A percentile compares a stretch with the other conserved stretches of the same genome.
Evolutionary conservation across 2,329 filamentous ascomycete genomes (phyloP).

Genomic region (Magnaporthiopsis poae): DNA sequence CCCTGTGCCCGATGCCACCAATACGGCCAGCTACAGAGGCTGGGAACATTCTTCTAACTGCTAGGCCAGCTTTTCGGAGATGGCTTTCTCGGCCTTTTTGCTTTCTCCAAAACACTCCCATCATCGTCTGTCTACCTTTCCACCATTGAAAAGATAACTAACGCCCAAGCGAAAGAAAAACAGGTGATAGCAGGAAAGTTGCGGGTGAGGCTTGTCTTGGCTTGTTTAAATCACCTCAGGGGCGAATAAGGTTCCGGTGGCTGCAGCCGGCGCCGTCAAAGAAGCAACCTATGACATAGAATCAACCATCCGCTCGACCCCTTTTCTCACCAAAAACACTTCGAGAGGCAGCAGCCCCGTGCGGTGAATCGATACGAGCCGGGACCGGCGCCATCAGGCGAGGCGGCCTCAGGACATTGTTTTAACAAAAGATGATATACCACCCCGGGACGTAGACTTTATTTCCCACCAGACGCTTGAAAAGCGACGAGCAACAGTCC

Average conservation of each 20-base stretch:
- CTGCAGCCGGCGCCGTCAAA: neutral
- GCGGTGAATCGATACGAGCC: neutral
- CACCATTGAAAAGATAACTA: neutral
- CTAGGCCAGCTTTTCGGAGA: neutral
- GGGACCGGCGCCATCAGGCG: no score
- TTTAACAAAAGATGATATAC: neutral
- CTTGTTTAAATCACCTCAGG: neutral
- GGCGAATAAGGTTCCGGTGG: neutral
- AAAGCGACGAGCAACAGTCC: neutral
- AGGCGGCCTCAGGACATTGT: neutral
- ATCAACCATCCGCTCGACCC: neutral
- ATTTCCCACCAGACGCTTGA: no score
- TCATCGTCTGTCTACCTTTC: no score
- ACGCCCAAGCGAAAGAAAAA: neutral
- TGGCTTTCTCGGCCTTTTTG: neutral
- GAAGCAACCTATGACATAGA: neutral
- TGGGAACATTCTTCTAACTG: neutral
- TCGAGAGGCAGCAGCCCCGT: neutral
- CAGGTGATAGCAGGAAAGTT: neutral
- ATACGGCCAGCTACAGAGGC: neutral
- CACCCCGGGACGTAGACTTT: neutral
- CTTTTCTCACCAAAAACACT: neutral
- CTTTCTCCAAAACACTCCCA: neutral
- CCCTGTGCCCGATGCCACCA: neutral
- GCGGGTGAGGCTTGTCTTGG: neutral